phyloP scores from a whole-genome alignment of 257 asterid genomes.

The Ilex asprella region DNA sequence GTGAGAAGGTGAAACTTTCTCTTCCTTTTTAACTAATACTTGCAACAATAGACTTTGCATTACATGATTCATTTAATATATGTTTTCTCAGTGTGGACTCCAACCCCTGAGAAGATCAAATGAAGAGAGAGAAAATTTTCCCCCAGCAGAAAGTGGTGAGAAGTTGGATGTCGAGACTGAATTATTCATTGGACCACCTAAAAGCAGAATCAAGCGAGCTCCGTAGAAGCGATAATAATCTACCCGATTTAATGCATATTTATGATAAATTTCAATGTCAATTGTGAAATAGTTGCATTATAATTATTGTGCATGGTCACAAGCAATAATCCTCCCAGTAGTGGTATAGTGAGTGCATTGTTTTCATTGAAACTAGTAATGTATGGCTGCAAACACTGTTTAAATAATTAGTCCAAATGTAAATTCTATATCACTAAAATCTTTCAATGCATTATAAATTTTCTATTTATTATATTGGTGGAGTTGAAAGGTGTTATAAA shows the following conservation, averaged over 20 bases:
- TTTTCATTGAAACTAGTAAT: too few species aligned
- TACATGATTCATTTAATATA: not conserved
- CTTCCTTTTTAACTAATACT: not conserved
- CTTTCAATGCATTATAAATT: too few species aligned
- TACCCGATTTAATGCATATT: too few species aligned
- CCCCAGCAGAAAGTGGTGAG: conserved; percentile 49
- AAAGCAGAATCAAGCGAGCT: conserved; percentile 42
- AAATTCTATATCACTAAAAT: too few species aligned
- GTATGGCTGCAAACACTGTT: too few species aligned
- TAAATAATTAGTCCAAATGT: too few species aligned
- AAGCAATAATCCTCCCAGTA: not conserved
- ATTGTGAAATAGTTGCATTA: not conserved
- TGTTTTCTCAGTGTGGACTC: conserved; percentile 30
- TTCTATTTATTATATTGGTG: too few species aligned
- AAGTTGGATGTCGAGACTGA: conserved; percentile 86
- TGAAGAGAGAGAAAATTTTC: conserved; percentile 25
- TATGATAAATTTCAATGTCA: not conserved
- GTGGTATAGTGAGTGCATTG: too few species aligned
- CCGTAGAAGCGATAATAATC: too few species aligned
- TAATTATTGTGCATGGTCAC: too few species aligned
- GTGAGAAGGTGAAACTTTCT: conserved; percentile 50
- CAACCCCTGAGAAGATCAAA: conserved; percentile 21
- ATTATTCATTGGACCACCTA: conserved; percentile 74
- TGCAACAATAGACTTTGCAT: not conserved
- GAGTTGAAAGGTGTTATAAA: too few species aligned